Base-by-base conservation (phyloP, 1,284 basidiomycete species). In the Papiliotrema terrestris region DNA sequence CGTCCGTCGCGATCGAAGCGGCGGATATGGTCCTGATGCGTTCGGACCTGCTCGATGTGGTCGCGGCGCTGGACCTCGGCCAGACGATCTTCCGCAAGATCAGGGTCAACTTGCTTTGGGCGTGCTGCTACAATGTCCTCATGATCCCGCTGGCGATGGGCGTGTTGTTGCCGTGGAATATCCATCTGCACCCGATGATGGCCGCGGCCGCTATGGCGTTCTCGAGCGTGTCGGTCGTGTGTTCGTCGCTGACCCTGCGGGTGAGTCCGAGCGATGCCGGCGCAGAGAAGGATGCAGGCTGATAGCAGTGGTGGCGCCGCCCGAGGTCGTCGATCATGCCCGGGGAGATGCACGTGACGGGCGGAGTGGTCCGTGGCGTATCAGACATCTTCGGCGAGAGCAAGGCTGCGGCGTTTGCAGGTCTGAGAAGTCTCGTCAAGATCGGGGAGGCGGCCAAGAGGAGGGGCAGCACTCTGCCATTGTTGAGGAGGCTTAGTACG, bases 71-170 rank as follows among this genome's bases (percentile, higher is more conserved):
- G 26, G 84, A 97, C 72, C 86, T 99, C 50, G 91, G 93, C 11
- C 84, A 84, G 47, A 80, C 84, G 44, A 98, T 99, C 70, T 97
- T 97, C 79, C 74, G 81, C 35, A 91, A 94, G 62, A 98, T 99
- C 79, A 84, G 69, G 57, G 66, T 65, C 39, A 96, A 96, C 76
- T 83, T 96, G 48, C 74, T 91, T 51, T 96, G 93, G 91, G 93
- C 92, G 20, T 91, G 88, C 72, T 80, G 89, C 53, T 98, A 98
- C 80, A 98, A 98, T 72, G 66, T 96, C 23, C 77, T 97, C 57
- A 91, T 94, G 61, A 94, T 99, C 55, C 96, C 96, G n/a, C 83
- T 98, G 38, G 96, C 96, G 14, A 98, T 98, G 96, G 96, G 96
- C 44, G 63, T 98, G 48, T 86, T 98, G 76, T 80, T 98, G 15